Conservation (phyloP, 176 grass and related monocot genomes). For the Ensete ventricosum region DNA sequence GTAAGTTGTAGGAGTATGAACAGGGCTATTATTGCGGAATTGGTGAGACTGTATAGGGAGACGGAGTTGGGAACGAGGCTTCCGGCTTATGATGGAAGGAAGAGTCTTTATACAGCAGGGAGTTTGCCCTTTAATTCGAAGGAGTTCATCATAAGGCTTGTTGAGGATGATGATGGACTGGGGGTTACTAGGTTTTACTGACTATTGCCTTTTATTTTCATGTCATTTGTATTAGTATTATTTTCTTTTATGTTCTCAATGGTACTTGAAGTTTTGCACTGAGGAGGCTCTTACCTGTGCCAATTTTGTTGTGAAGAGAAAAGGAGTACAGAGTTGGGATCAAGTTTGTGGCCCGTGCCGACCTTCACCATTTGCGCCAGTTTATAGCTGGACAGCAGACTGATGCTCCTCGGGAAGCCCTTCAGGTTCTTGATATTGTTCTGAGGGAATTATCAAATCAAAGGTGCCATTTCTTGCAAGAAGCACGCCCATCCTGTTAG, state of each 20-base stretch:
- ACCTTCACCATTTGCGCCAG: constrained; percentile 82
- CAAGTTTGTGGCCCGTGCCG: constrained; percentile 89
- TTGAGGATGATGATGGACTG: constrained; percentile 52
- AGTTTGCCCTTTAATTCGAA: constrained; percentile 33
- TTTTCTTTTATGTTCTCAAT: neutral
- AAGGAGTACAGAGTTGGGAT: constrained; percentile 79
- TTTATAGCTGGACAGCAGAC: constrained; percentile 80
- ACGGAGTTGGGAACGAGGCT: constrained; percentile 25
- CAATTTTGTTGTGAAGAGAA: constrained; percentile 40
- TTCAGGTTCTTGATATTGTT: constrained; percentile 94
- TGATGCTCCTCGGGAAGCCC: constrained; percentile 76
- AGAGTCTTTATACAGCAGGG: constrained; percentile 8
- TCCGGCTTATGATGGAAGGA: constrained; percentile 24
- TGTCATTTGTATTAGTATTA: constrained; percentile 1
- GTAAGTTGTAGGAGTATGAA: constrained; percentile 10
- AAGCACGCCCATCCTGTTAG: neutral
- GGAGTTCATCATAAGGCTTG: constrained; percentile 74
- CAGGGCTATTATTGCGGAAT: constrained; percentile 25
- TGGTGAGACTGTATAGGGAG: constrained; percentile 23
- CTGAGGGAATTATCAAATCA: constrained; percentile 79
- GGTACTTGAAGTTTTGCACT: too few relatives aligned
- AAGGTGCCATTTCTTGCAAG: constrained; percentile 40
- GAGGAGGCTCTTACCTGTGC: neutral
- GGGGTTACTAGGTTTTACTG: constrained; percentile 48
- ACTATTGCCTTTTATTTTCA: neutral